Evolutionary conservation across 305 asterid genomes (phyloP), one percentile per base, ranked within the genome.

Genomic region (Striga hermonthica): DNA sequence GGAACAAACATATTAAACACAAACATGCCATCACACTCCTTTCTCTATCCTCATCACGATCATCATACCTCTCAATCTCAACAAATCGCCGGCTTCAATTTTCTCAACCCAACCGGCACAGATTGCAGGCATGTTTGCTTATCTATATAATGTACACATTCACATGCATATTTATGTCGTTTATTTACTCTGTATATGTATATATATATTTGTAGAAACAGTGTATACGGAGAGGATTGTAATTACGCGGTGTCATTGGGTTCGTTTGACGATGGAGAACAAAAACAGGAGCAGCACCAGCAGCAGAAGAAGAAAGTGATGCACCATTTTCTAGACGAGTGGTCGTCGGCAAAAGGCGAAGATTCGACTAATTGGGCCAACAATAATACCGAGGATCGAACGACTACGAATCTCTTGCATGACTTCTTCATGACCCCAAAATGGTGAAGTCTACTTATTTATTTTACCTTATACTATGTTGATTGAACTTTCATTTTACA

Each of bases 291-390:
- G 5, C n/a, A 78, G n/a, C n/a, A 77, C 12, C 41, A 44, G 9
- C 39, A 8, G 8, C 81, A 73, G 37, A 80, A 86, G 44, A 81
- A 82, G 83, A 85, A 83, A 76, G 87, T 82, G 4, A 85, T 86
- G 95, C 95, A 85, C 62, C 94, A 79, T 72, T 88, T 88, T 76
- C 77, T 88, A 61, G 95, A 88, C 55, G 88, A 85, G 73, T 74
- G 83, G 81, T 16, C 57, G 22, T 76, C 87, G 31, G 78, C 72
- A 4, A 82, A 84, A 57, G 84, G 83, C 64, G 6, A 50, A 9
- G 78, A 75, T 57, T 70, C 79, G 22, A 74, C 70, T 43, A 28
- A 76, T 1, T 75, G 76, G 43, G 83, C 82, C 11, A 79, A 77
- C 10, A 61, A 6, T 78, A 83, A 64, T 53, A 75, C 83, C 60